Evolutionary conservation across 2,329 filamentous ascomycete genomes (phyloP).

Genomic region (Leptodontidium sp.): DNA sequence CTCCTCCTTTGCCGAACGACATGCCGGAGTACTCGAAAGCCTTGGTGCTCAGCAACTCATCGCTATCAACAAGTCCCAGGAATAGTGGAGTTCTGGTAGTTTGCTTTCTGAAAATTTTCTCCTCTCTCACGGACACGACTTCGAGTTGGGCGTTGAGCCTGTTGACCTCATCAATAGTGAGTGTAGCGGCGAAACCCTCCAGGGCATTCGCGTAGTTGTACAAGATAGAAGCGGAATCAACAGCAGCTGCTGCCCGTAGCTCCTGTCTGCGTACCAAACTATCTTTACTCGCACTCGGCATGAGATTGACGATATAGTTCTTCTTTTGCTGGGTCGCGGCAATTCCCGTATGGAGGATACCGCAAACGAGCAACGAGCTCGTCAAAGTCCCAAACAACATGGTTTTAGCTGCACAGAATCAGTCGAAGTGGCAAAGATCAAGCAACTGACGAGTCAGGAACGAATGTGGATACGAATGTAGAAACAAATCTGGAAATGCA

Average conservation of each 20-base stretch:
- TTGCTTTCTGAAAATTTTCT: neutral
- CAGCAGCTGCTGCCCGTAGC: neutral
- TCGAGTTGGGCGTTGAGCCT: neutral
- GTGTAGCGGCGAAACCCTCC: neutral
- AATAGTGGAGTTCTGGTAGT: neutral
- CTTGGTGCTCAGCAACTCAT: neutral
- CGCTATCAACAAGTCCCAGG: neutral
- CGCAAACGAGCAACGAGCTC: constrained; percentile 2
- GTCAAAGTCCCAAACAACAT: neutral
- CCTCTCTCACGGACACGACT: neutral
- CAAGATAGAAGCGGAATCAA: neutral
- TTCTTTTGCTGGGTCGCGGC: neutral
- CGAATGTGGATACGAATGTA: neutral
- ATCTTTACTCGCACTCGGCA: neutral
- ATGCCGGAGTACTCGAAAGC: neutral
- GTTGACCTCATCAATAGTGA: neutral
- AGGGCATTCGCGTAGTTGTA: neutral
- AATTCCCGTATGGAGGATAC: neutral
- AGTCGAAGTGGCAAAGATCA: neutral
- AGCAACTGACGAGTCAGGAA: neutral
- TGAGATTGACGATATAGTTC: neutral
- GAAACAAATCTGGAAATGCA: neutral
- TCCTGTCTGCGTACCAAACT: neutral
- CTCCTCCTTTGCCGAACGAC: neutral
- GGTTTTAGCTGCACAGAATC: neutral